phyloP scores from a whole-genome alignment of 148 eudicot genomes.

The Cornus kousa region DNA sequence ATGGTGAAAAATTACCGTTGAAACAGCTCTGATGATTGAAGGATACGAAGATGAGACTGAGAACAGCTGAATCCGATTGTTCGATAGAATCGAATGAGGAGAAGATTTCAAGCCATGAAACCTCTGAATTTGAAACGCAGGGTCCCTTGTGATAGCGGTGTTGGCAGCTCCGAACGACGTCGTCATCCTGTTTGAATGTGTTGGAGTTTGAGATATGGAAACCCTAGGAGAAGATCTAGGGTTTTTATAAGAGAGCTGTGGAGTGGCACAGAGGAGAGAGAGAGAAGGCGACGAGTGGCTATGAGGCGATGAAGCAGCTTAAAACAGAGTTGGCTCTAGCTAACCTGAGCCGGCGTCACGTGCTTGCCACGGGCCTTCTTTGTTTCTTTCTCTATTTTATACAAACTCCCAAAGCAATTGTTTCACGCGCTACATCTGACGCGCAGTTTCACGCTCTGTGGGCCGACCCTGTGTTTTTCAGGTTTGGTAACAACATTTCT shows the following conservation, averaged over 20 bases:
- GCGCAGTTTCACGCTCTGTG: neutral
- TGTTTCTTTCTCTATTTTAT: too few relatives aligned
- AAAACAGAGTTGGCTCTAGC: neutral
- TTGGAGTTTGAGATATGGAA: neutral
- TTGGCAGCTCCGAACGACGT: constrained; percentile 59
- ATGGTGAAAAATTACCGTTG: constrained; percentile 43
- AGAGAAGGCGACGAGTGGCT: neutral
- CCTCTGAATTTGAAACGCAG: constrained; percentile 45
- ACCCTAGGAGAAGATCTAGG: neutral
- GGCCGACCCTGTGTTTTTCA: too few relatives aligned
- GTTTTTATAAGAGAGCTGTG: neutral
- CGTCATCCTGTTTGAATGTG: constrained; percentile 26
- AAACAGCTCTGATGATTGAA: constrained; percentile 57
- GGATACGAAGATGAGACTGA: constrained; percentile 33
- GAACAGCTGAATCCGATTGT: constrained; percentile 27
- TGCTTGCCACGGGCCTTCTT: neutral
- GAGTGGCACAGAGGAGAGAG: neutral
- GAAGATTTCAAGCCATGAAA: constrained; percentile 46
- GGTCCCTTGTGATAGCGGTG: constrained; percentile 40
- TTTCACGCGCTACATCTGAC: neutral
- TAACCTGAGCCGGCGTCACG: neutral
- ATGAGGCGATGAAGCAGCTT: neutral
- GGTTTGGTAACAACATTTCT: too few relatives aligned
- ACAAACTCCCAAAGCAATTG: too few relatives aligned
- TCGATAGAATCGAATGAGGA: constrained; percentile 28